phyloP scores from a whole-genome alignment of 2,329 filamentous ascomycete species.

The Ceratocystis variospora region DNA sequence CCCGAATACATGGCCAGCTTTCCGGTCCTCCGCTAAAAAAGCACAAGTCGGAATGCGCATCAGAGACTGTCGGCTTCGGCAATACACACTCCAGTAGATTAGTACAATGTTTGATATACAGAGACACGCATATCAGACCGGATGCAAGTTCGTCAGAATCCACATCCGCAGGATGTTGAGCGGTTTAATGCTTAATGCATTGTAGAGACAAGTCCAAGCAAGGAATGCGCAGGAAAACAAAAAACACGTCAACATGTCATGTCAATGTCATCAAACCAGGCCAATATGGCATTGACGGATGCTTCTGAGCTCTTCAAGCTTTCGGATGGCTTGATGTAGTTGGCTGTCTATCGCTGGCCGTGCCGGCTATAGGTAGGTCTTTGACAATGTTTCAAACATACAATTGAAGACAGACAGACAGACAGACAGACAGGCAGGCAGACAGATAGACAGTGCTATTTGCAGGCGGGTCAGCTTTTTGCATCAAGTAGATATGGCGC shows the following conservation, averaged over 20 bases:
- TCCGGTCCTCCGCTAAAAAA: neutral
- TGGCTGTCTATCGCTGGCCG: neutral
- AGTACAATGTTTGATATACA: neutral
- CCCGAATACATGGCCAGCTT: neutral
- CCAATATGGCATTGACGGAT: neutral
- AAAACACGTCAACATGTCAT: neutral
- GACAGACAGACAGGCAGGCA: neutral
- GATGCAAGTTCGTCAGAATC: slow-evolving; percentile 1
- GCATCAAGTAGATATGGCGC: neutral
- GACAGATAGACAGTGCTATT: neutral
- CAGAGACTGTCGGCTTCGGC: neutral
- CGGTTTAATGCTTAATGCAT: neutral
- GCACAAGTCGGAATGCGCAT: neutral
- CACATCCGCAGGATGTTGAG: neutral
- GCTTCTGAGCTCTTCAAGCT: neutral
- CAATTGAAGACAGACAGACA: neutral
- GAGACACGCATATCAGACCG: neutral
- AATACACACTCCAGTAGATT: no score
- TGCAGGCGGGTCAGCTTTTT: neutral
- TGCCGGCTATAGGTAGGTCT: neutral
- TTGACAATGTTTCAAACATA: slow-evolving; percentile 1
- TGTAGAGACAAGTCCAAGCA: neutral
- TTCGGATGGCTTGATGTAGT: neutral
- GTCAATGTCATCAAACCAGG: neutral
- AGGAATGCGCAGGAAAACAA: neutral